phyloP scores from a whole-genome alignment of 169 alveolate species.

The Plasmodium fragile region DNA sequence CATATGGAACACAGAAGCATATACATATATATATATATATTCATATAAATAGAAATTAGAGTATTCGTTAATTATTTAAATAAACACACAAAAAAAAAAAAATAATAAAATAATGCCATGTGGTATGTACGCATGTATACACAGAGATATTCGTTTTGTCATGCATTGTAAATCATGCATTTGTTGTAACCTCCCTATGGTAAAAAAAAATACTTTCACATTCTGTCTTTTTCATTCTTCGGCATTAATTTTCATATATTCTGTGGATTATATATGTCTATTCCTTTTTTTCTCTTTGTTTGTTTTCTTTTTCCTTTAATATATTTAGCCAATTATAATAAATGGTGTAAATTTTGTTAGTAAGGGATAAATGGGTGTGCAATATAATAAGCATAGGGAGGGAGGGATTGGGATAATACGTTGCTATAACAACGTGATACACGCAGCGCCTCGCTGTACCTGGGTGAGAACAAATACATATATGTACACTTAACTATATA shows the following conservation, averaged over 20 bases:
- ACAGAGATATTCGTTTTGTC: conserved; percentile 9
- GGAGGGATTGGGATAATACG: not conserved
- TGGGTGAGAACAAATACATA: not conserved
- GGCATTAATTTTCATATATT: not conserved
- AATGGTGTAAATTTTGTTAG: not conserved
- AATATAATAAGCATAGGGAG: not conserved
- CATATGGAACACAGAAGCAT: not conserved
- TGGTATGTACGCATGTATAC: conserved; percentile 18
- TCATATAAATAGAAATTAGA: not conserved
- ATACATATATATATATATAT: not conserved
- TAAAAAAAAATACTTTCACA: not conserved
- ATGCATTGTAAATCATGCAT: not conserved
- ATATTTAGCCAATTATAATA: not conserved
- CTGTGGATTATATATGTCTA: not conserved
- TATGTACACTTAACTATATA: not conserved
- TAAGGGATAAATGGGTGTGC: not conserved
- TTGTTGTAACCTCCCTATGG: not conserved
- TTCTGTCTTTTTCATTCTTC: conserved; percentile 16
- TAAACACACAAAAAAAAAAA: conserved; percentile 40
- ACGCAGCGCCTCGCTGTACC: not conserved
- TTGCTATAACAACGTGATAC: not conserved
- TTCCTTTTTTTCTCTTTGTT: not conserved
- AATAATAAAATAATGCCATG: not conserved
- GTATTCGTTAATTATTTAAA: conserved; percentile 53
- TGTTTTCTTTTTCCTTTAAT: not conserved